Conservation (phyloP, 495 filamentous ascomycete genomes). For the Viridothelium virens region DNA sequence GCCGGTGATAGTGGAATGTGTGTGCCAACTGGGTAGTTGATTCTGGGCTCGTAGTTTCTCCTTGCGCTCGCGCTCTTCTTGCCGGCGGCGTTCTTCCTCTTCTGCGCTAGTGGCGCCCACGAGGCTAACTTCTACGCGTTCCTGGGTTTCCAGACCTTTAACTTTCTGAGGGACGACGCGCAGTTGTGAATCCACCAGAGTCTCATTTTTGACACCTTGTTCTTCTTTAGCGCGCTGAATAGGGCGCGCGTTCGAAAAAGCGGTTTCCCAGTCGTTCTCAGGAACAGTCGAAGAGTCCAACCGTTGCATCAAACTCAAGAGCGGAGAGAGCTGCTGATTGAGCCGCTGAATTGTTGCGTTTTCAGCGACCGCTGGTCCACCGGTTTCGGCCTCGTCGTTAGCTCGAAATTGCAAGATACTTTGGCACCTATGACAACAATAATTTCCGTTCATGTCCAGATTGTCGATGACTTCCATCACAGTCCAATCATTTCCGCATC, state of each 20-base stretch:
- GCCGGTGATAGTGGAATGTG: slow-evolving; percentile 67
- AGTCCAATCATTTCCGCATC: slow-evolving; percentile 74
- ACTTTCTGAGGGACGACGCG: slow-evolving; percentile 42
- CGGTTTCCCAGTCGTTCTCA: slow-evolving; percentile 76
- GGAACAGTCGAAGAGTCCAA: slow-evolving; percentile 80
- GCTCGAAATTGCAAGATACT: slow-evolving; percentile 6
- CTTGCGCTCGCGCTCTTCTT: slow-evolving; percentile 55
- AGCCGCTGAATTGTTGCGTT: slow-evolving; percentile 79
- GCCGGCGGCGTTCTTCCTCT: slow-evolving; percentile 44
- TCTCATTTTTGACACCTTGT: slow-evolving; percentile 45
- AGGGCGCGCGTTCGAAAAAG: slow-evolving; percentile 52
- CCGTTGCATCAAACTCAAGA: slow-evolving; percentile 75
- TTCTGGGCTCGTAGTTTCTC: slow-evolving; percentile 75
- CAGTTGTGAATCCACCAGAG: background rate
- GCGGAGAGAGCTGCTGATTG: slow-evolving; percentile 76
- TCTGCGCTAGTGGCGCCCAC: slow-evolving; percentile 60
- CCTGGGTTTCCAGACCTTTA: slow-evolving; percentile 54
- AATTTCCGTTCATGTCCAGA: slow-evolving; percentile 52
- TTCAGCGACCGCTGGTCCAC: slow-evolving; percentile 18
- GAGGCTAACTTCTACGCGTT: slow-evolving; percentile 1
- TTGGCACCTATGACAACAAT: slow-evolving; percentile 78
- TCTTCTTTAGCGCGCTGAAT: slow-evolving; percentile 56
- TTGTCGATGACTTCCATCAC: slow-evolving; percentile 77
- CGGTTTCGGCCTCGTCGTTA: slow-evolving; percentile 1
- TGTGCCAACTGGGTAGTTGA: slow-evolving; percentile 81